Base-by-base conservation (phyloP, 2,329 filamentous ascomycete genomes). In the Bisporella sp. region DNA sequence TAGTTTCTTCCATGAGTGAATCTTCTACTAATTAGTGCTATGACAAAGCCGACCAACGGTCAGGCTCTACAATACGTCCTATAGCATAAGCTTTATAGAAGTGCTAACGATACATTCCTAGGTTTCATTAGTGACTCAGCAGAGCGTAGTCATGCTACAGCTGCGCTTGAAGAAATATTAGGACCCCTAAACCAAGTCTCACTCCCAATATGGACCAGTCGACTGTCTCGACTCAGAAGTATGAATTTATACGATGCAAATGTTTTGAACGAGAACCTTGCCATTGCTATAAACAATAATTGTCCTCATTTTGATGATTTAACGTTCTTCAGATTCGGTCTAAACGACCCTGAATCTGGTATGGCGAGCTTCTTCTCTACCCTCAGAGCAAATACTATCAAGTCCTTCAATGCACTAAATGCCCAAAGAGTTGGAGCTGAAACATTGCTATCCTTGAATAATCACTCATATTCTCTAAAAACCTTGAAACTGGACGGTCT, bases 231-330 rank as follows among this genome's bases (percentile, higher is more conserved):
- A 30, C 68, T 90, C 6, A 76, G 72, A 49, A 74, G 72, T 1
- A 69, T 89, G 33, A 75, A 78, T 12, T 68, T 88, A 2, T 81
- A 74, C 63, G 78, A 84, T 54, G 84, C 82, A 3, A 74, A 73
- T 39, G 73, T 78, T 7, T 71, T 89, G 1, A 75, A 73, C 40
- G 69, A 77, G 46, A 73, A 77, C 49, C 72, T 75, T 2, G 75
- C 77, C 32, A 67, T 69, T 9, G 73, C 78, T 3, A 76, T 89
- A 45, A 70, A 73, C 29, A 63, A 73, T 29, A 70, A 77, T 57
- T 89, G 84, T 57, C 79, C 79, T 2, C 68, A 75, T 6, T 84
- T 89, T 57, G 73, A 73, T 41, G 74, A 77, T 39, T 65, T 89
- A 28, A 77, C 73, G 30, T 79, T 85, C 49, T 82, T 75, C 54